These are phyloP conservation scores for Helicocarpus griseus DNA, from an alignment of 2,329 filamentous ascomycete genomes.

Conservation along the genomic window DNA sequence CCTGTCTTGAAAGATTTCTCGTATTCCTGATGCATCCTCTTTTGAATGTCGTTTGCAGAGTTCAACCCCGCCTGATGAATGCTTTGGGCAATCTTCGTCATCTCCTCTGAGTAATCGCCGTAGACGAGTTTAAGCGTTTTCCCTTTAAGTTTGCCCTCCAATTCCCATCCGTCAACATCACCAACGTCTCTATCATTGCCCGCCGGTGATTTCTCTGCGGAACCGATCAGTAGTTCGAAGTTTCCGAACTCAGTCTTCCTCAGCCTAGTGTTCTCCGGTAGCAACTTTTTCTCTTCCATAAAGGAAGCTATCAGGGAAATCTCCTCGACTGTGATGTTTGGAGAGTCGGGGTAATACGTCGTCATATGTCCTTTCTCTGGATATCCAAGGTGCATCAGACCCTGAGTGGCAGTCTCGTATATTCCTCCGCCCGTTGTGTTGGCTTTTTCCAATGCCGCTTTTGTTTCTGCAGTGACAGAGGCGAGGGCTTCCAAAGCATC, in stretches of 20 bases:
- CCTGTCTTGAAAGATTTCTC: conserved; percentile 64
- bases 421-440: conserved; percentile 51
- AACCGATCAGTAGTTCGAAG: conserved; percentile 68
- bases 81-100: conserved; percentile 57
- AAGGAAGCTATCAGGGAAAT: conserved; percentile 63
- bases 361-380: conserved; percentile 66
- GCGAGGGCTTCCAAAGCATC: conserved; percentile 57
- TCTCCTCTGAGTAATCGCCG: conserved; percentile 63
- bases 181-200: conserved; percentile 58
- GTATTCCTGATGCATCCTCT: conserved; percentile 64
- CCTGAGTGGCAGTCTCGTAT: conserved; percentile 55
- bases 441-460: conserved; percentile 57
- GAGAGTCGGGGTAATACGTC: conserved; percentile 71
- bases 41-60: conserved; percentile 63
- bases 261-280: conserved; percentile 67
- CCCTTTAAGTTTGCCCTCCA: conserved; percentile 53
- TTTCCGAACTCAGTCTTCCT: conserved; percentile 54
- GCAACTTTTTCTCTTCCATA: conserved; percentile 60
- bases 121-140: conserved; percentile 63
- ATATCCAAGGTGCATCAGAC: conserved; percentile 67
- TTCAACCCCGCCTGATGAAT: conserved; percentile 59
- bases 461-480: conserved; percentile 48
- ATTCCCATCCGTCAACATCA: conserved; percentile 50
- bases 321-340: conserved; percentile 63
- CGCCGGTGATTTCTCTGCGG: conserved; percentile 52